phyloP scores from a whole-genome alignment of 163 green algal species.

The Scenedesmus sp. region DNA sequence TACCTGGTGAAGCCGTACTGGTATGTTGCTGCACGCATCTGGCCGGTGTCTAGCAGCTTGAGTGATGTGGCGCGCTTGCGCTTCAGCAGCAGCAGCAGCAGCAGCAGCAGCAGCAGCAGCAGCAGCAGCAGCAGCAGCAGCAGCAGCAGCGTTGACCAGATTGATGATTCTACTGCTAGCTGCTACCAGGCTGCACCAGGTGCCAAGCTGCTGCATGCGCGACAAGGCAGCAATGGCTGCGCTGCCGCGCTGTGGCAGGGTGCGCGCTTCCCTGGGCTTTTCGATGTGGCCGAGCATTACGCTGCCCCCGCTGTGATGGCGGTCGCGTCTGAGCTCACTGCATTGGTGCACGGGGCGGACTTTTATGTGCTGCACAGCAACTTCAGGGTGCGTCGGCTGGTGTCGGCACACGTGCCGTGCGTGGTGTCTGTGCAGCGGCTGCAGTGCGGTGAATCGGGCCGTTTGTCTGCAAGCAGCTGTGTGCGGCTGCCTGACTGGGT shows the following conservation, averaged over 20 bases:
- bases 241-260: not conserved
- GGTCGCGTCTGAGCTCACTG: not conserved
- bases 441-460: not conserved
- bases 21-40: not conserved
- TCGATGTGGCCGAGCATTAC: not conserved
- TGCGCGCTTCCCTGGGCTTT: not conserved
- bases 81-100: not conserved
- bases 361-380: not conserved
- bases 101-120: not conserved
- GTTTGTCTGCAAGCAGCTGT: not conserved
- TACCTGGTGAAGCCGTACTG: not conserved
- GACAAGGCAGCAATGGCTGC: not conserved
- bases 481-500: not conserved
- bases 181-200: not conserved
- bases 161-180: not conserved
- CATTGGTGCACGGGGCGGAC: not conserved
- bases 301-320: not conserved
- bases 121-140: not conserved
- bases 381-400: not conserved
- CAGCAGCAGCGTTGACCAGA: not conserved
- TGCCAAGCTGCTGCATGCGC: not conserved
- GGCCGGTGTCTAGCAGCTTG: not conserved
- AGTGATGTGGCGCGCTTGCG: not conserved
- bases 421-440: slow-evolving; percentile 15
- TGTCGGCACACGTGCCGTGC: slow-evolving; percentile 8